Conservation (phyloP, 345 rosid genomes). For the Brassica cretica region DNA sequence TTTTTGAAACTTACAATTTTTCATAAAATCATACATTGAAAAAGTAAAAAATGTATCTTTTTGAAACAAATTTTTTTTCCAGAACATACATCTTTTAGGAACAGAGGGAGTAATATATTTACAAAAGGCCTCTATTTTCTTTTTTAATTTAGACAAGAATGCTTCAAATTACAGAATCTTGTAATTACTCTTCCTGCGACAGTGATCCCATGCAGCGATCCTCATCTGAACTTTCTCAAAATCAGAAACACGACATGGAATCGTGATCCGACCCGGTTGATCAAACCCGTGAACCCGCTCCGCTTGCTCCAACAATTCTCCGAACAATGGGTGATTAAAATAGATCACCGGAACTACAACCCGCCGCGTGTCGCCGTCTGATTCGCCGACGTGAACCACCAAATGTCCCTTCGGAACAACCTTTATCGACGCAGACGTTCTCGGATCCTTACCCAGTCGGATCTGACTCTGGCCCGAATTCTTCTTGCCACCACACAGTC, state of each 20-base stretch:
- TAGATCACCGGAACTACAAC: background rate
- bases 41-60: too few species aligned
- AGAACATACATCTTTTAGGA: too few species aligned
- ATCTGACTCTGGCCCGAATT: background rate
- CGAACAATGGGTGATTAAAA: background rate
- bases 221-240: background rate
- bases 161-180: background rate
- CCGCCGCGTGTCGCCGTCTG: background rate
- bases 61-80: too few species aligned
- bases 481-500: background rate
- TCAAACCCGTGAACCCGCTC: background rate
- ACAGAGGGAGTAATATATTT: too few species aligned
- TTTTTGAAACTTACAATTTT: too few species aligned
- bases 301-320: slow-evolving; percentile 1
- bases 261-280: background rate
- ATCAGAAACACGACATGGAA: background rate
- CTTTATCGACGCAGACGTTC: background rate
- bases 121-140: background rate
- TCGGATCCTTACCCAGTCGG: background rate
- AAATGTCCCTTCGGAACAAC: background rate
- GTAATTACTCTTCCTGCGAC: slow-evolving; percentile 1
- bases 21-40: too few species aligned
- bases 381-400: background rate
- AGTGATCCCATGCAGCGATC: background rate
- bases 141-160: background rate